Percentiles rank a stretch among this genome's conserved stretches.
Conservation (phyloP, 441 rosid genomes). For the Populus hybrid region DNA sequence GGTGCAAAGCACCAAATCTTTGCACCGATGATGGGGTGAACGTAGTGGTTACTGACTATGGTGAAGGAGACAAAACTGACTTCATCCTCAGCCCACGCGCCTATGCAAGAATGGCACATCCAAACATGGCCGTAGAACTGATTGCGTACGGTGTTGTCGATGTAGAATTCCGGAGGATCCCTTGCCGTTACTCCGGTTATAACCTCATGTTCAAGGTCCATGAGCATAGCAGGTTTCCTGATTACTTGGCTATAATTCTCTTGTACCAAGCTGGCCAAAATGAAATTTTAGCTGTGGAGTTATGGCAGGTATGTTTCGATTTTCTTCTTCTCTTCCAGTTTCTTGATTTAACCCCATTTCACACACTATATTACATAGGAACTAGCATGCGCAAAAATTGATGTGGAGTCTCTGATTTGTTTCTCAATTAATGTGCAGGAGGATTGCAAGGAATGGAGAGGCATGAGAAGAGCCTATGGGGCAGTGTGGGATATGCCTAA, state of each 20-base stretch:
- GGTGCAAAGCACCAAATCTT: conserved; percentile 59
- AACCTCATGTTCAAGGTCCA: conserved; percentile 58
- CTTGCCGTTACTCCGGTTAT: conserved; percentile 56
- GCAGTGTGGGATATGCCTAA: conserved; percentile 60
- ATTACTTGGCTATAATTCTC: conserved; percentile 42
- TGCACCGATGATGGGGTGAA: conserved; percentile 64
- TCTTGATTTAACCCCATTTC: too few species aligned
- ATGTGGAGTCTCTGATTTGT: not conserved
- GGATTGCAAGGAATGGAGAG: conserved; percentile 53
- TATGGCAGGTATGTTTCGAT: conserved; percentile 49
- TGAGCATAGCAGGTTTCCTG: conserved; percentile 60
- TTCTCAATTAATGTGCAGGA: conserved; percentile 31
- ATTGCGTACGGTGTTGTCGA: conserved; percentile 68
- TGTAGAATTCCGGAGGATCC: conserved; percentile 60
- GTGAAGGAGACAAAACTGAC: conserved; percentile 80
- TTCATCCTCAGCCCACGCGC: conserved; percentile 76
- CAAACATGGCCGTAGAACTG: conserved; percentile 39
- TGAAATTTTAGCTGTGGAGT: conserved; percentile 53
- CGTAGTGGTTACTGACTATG: conserved; percentile 79
- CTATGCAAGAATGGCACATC: conserved; percentile 49
- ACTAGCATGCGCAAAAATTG: not conserved
- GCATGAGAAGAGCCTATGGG: conserved; percentile 72
- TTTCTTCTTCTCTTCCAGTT: too few species aligned
- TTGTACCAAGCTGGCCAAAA: conserved; percentile 50
- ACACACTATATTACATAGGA: not conserved